Conservation (phyloP, 805 yeast species). For the Zygosaccharomyces siamensis region DNA sequence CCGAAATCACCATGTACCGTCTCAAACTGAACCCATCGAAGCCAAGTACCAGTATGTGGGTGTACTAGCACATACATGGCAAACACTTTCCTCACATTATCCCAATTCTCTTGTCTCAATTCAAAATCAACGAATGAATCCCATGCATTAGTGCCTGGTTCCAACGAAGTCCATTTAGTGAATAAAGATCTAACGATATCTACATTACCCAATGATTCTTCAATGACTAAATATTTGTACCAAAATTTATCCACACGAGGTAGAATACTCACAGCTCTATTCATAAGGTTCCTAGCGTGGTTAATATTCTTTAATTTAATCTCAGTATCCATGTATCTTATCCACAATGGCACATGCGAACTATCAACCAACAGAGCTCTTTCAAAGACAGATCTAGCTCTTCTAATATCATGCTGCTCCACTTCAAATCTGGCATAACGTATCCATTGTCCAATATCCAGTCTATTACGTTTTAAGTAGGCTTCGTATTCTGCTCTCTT, state of each 20-base stretch:
- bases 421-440: conserved; percentile 86
- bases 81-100: conserved; percentile 55
- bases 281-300: conserved; percentile 83
- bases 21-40: conserved; percentile 72
- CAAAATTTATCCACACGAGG: conserved; percentile 84
- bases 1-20: conserved; percentile 43
- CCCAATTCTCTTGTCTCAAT: conserved; percentile 54
- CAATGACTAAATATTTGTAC: conserved; percentile 77
- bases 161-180: conserved; percentile 77
- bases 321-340: conserved; percentile 75
- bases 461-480: conserved; percentile 78
- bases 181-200: conserved; percentile 60
- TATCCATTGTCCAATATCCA: conserved; percentile 83
- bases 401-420: conserved; percentile 66
- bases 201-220: conserved; percentile 67
- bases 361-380: conserved; percentile 76
- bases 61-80: conserved; percentile 50
- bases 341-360: conserved; percentile 79
- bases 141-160: conserved; percentile 68
- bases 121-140: conserved; percentile 69
- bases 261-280: conserved; percentile 65
- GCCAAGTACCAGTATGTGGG: conserved; percentile 59
- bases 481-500: conserved; percentile 80
- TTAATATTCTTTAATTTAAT: conserved; percentile 65
- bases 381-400: conserved; percentile 86